Conservation (phyloP, 306 rosid genomes). For the peach (Prunus persica) region Prunus_persica_NCBIv2 NC_034014.1:24817501-24818000, state of each 20-base stretch:
- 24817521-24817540: background rate
- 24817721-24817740: conserved; percentile 45
- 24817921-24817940: background rate
- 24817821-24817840: conserved; percentile 58
- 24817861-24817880: background rate
- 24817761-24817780: conserved; percentile 50
- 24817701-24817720: conserved; percentile 49
- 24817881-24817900: background rate
- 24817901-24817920: background rate
- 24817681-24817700: conserved; percentile 59
- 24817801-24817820: conserved; percentile 54
- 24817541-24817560: background rate
- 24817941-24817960: background rate
- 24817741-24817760: conserved; percentile 55
- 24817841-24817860: conserved; percentile 47
- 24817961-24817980: background rate
- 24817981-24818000: background rate
- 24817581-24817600: background rate
- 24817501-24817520: background rate
- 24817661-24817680: conserved; percentile 36
- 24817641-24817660: background rate
- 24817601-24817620: background rate
- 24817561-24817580: background rate
- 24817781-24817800: conserved; percentile 59
- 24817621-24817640: background rate